A percentile compares a stretch with the other conserved stretches of the same genome.
Conservation (phyloP, 352 stramenopile genomes). For the Phytophthora sojae region DNA sequence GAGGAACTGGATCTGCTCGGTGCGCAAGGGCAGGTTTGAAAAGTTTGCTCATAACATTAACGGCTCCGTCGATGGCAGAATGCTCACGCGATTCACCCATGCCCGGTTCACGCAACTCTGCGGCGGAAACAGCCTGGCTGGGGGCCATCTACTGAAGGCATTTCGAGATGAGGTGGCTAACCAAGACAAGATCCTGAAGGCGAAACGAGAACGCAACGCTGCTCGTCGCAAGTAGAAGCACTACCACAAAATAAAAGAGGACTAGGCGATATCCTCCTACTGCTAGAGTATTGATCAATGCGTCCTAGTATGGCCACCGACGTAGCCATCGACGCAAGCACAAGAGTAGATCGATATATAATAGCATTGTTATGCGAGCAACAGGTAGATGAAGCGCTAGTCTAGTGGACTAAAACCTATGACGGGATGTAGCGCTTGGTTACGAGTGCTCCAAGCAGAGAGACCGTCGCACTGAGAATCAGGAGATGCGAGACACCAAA, state of each 20-base stretch:
- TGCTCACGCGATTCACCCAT: slow-evolving; percentile 68
- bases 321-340: not conserved
- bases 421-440: slow-evolving; percentile 57
- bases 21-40: slow-evolving; percentile 57
- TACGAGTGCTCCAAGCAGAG: slow-evolving; percentile 63
- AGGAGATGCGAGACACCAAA: slow-evolving; percentile 71
- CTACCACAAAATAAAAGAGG: not conserved
- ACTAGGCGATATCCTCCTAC: not conserved
- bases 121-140: slow-evolving; percentile 62
- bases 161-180: slow-evolving; percentile 60
- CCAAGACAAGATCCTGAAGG: slow-evolving; percentile 65
- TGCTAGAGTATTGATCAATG: not conserved
- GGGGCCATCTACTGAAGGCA: slow-evolving; percentile 65
- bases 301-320: not conserved
- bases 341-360: slow-evolving; percentile 29
- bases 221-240: slow-evolving; percentile 31
- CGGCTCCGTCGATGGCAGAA: slow-evolving; percentile 58
- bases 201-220: slow-evolving; percentile 55
- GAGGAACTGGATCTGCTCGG: slow-evolving; percentile 55
- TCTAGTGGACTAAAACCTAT: slow-evolving; percentile 17
- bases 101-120: slow-evolving; percentile 76
- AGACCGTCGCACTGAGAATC: slow-evolving; percentile 62
- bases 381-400: slow-evolving; percentile 6
- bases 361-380: slow-evolving; percentile 10
- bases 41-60: slow-evolving; percentile 64